Conservation (phyloP, 192 early-diverging fungal genomes). For the Funneliformis mosseae region DNA sequence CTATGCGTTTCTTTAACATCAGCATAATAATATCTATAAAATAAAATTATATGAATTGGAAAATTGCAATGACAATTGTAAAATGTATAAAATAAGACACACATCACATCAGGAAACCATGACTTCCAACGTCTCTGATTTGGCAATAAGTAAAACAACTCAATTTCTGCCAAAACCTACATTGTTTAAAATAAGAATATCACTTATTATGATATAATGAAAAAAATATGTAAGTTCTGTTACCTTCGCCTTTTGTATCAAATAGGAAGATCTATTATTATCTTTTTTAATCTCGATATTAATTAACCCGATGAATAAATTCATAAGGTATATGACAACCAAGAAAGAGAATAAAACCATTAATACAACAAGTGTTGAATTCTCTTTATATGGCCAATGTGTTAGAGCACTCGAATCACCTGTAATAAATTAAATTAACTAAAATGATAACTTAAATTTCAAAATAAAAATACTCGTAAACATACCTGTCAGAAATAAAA, state of each 20-base stretch:
- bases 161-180: slow-evolving; percentile 10
- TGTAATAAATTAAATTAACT: background rate
- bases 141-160: slow-evolving; percentile 16
- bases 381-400: background rate
- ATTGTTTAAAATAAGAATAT: too few species aligned
- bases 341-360: slow-evolving; percentile 13
- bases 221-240: background rate
- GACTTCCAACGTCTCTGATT: background rate
- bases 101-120: slow-evolving; percentile 17
- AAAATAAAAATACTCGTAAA: background rate
- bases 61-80: too few species aligned
- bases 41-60: background rate
- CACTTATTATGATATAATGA: background rate
- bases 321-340: background rate
- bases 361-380: background rate
- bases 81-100: background rate
- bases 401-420: background rate
- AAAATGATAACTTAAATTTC: background rate
- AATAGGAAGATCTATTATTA: background rate
- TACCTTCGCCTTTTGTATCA: slow-evolving; percentile 18
- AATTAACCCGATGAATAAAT: slow-evolving; percentile 14
- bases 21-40: background rate
- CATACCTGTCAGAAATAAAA: background rate
- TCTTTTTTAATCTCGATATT: background rate
- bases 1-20: background rate